Conservation (phyloP, 495 filamentous ascomycete genomes). For the Massariosphaeria phaeospora region DNA sequence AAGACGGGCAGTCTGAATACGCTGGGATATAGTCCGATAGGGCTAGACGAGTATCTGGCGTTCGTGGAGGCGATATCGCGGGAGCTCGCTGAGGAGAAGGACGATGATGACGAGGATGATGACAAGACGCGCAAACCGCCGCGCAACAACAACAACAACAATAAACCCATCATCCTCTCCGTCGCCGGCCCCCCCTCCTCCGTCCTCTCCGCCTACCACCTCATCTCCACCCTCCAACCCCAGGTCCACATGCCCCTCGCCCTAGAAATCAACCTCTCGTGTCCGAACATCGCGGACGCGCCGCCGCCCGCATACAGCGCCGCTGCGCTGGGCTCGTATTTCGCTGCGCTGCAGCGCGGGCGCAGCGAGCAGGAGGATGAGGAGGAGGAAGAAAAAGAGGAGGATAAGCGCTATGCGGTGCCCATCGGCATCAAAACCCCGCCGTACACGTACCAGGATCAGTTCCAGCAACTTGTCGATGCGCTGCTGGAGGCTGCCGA, state of each 20-base stretch:
- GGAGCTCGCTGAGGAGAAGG: not conserved
- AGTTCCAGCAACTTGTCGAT: conserved; percentile 52
- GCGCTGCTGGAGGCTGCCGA: conserved; percentile 41
- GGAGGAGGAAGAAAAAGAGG: not conserved
- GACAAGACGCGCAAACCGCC: no score
- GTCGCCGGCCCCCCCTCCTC: conserved; percentile 57
- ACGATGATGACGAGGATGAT: no score
- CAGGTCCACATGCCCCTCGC: conserved; percentile 45
- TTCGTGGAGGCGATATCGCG: conserved; percentile 34
- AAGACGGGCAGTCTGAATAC: conserved; percentile 43
- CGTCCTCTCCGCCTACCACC: conserved; percentile 45
- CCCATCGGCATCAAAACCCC: conserved; percentile 64
- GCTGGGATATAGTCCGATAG: conserved; percentile 44
- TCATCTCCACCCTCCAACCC: conserved; percentile 27
- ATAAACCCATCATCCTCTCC: conserved; percentile 62
- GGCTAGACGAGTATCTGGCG: conserved; percentile 37
- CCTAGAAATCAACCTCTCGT: conserved; percentile 69
- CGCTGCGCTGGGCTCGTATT: conserved; percentile 45
- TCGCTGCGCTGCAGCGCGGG: conserved; percentile 39
- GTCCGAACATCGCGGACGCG: conserved; percentile 62
- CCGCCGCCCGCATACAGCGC: conserved; percentile 64
- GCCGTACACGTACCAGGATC: conserved; percentile 61
- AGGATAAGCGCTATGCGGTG: conserved; percentile 24
- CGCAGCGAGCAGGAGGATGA: conserved; percentile 1
- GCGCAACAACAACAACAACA: not conserved